Evolutionary conservation across 441 rosid genomes (phyloP).

Genomic region (Eutrema salsugineum): DNA sequence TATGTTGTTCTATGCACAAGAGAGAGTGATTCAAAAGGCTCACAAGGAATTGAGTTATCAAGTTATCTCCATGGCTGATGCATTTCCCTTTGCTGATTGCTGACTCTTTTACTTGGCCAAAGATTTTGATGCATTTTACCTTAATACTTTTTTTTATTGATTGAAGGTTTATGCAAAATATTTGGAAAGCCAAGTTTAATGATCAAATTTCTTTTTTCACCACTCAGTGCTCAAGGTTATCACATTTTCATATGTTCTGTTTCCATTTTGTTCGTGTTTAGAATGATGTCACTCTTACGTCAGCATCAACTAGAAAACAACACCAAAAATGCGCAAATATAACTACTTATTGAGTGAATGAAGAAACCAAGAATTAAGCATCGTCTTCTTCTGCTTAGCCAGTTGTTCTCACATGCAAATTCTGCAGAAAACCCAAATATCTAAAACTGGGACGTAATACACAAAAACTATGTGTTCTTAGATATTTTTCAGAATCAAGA

Average conservation of each 20-base stretch:
- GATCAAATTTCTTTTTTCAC: background rate
- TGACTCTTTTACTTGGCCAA: slow-evolving; percentile 24
- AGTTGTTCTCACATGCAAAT: background rate
- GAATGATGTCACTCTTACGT: background rate
- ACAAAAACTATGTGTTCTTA: background rate
- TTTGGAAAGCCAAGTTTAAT: slow-evolving; percentile 23
- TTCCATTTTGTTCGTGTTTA: background rate
- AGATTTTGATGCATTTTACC: slow-evolving; percentile 30
- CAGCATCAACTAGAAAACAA: background rate
- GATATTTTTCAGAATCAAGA: background rate
- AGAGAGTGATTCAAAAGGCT: slow-evolving; percentile 54
- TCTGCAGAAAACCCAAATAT: background rate
- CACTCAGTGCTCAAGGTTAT: background rate
- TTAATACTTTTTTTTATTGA: slow-evolving; percentile 20
- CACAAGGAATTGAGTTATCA: slow-evolving; percentile 47
- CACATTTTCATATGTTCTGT: background rate
- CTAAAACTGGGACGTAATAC: background rate
- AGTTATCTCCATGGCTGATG: slow-evolving; percentile 29
- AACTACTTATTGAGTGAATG: background rate
- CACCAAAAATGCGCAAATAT: background rate
- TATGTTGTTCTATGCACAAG: slow-evolving; percentile 82
- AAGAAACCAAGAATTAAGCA: background rate
- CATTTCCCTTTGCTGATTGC: slow-evolving; percentile 27
- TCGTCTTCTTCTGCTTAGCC: background rate
- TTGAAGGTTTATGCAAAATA: slow-evolving; percentile 29